Evolutionary conservation across 495 filamentous ascomycete genomes (phyloP).

Genomic region (Neurospora sp.): DNA sequence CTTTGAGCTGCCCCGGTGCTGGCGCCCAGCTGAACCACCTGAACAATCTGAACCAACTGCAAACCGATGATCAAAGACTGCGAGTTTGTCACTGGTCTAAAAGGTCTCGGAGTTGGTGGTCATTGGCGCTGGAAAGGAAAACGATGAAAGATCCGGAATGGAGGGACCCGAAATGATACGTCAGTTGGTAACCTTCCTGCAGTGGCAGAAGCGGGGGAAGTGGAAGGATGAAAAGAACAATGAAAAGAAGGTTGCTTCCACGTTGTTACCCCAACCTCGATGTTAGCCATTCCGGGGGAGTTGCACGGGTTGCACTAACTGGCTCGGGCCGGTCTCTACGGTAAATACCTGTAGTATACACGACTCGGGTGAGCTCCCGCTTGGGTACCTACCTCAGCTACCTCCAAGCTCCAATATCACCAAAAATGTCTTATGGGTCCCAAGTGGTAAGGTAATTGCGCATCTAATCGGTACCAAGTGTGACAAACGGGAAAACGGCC

Average conservation of each 20-base stretch:
- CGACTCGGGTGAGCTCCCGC: neutral
- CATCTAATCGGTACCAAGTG: neutral
- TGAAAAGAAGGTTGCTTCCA: neutral
- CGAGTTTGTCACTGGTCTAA: neutral
- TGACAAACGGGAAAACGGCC: neutral
- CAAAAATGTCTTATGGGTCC: neutral
- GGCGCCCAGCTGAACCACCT: neutral
- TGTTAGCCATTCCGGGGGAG: neutral
- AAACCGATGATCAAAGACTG: neutral
- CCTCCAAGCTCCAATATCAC: neutral
- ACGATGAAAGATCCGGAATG: neutral
- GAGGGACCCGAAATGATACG: neutral
- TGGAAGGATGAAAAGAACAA: neutral
- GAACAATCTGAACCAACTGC: neutral
- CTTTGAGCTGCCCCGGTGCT: neutral
- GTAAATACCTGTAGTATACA: neutral
- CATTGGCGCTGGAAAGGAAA: neutral
- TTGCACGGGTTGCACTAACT: neutral
- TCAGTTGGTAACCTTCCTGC: neutral
- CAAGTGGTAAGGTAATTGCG: neutral
- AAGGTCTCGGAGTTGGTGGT: neutral
- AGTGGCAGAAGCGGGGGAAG: neutral
- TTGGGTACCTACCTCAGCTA: neutral
- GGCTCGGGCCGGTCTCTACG: neutral
- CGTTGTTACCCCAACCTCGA: neutral